Percentiles rank a stretch among this genome's conserved stretches.
Conservation (phyloP, 805 yeast genomes). For the Hagleromyces aurorensis region DNA sequence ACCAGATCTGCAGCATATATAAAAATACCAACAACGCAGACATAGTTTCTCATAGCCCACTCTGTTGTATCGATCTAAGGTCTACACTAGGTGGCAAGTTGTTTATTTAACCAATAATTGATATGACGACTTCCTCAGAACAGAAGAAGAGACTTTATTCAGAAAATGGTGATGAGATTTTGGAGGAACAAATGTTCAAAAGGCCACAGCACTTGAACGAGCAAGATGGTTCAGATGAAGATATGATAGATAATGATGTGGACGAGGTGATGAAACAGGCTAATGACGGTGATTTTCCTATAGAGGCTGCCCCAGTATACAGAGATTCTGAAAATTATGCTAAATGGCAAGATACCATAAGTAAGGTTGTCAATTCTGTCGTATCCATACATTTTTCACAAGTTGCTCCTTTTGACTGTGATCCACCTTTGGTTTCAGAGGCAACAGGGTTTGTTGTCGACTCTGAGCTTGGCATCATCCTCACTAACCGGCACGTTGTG, state of each 20-base stretch:
- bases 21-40: too few species aligned
- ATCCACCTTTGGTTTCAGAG: constrained; percentile 68
- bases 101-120: too few species aligned
- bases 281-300: constrained; percentile 8
- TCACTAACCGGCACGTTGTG: constrained; percentile 91
- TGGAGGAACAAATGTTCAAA: constrained; percentile 1
- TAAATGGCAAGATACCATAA: constrained; percentile 75
- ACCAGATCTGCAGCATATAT: too few species aligned
- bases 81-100: too few species aligned
- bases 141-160: constrained; percentile 12
- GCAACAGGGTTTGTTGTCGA: constrained; percentile 97
- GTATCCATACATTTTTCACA: constrained; percentile 86
- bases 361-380: constrained; percentile 73
- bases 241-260: constrained; percentile 1
- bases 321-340: constrained; percentile 25
- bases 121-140: constrained; percentile 5
- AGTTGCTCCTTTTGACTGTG: constrained; percentile 82
- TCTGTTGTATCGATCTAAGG: too few species aligned
- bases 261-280: constrained; percentile 5
- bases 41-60: too few species aligned
- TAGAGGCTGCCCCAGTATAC: constrained; percentile 8
- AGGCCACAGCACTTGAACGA: too few species aligned
- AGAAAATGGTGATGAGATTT: constrained; percentile 6
- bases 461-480: constrained; percentile 66
- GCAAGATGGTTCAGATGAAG: too few species aligned